These are phyloP conservation scores for Fusarium sp. DNA, from an alignment of 2,329 filamentous ascomycete genomes.

Conservation along the genomic window DNA sequence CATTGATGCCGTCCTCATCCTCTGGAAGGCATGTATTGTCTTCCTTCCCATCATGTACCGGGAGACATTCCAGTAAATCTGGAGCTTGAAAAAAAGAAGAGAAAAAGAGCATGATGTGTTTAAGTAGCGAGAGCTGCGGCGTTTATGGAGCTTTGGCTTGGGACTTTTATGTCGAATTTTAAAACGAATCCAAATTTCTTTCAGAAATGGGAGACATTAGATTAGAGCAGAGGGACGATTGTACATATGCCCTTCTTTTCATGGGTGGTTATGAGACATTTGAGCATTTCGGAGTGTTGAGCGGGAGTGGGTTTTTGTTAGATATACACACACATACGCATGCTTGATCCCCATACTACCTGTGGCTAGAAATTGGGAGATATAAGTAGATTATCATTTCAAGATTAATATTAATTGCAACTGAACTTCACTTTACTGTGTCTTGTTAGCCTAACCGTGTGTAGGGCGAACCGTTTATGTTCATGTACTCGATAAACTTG, in stretches of 20 bases:
- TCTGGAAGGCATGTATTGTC: slow-evolving; percentile 83
- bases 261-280: slow-evolving; percentile 35
- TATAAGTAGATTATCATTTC: slow-evolving; percentile 11
- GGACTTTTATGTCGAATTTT: slow-evolving; percentile 26
- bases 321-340: slow-evolving; percentile 17
- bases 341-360: background rate
- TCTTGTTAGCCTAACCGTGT: background rate
- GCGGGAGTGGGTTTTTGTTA: slow-evolving; percentile 26
- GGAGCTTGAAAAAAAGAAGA: background rate
- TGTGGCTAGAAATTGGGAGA: background rate
- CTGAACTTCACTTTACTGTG: background rate
- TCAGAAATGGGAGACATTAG: background rate
- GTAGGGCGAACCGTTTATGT: background rate
- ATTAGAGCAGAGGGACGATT: background rate
- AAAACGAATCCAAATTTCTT: slow-evolving; percentile 8
- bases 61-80: slow-evolving; percentile 58
- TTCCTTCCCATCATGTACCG: slow-evolving; percentile 84
- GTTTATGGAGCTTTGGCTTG: slow-evolving; percentile 35
- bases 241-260: slow-evolving; percentile 6
- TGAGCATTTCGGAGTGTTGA: slow-evolving; percentile 30
- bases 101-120: slow-evolving; percentile 1
- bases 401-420: slow-evolving; percentile 41
- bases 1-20: slow-evolving; percentile 72
- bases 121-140: slow-evolving; percentile 33
- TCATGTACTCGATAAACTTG: no score